Evolutionary conservation across 495 filamentous ascomycete species (phyloP).

Genomic region (Aspergillus steynii): DNA sequence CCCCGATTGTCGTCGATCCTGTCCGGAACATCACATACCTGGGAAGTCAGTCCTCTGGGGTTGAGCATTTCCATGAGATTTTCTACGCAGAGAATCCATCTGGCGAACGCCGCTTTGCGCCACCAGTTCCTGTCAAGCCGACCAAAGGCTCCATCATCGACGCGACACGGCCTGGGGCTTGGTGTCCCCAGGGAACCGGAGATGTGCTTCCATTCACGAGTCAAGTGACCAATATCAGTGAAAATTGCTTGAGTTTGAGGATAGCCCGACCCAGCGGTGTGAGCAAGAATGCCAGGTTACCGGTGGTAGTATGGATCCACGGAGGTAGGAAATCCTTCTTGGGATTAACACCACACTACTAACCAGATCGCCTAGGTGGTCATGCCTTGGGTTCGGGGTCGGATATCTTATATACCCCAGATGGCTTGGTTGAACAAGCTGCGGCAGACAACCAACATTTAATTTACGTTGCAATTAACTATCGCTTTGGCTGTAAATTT

Average conservation of each 20-base stretch:
- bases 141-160: conserved; percentile 31
- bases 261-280: conserved; percentile 31
- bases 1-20: conserved; percentile 1
- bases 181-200: conserved; percentile 41
- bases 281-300: conserved; percentile 23
- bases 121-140: conserved; percentile 34
- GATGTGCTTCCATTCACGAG: conserved; percentile 32
- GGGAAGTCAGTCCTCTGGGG: conserved; percentile 13
- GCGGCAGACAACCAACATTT: conserved; percentile 34
- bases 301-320: conserved; percentile 31
- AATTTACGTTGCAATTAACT: conserved; percentile 45
- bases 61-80: conserved; percentile 49
- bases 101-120: conserved; percentile 44
- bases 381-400: conserved; percentile 34
- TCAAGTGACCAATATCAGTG: conserved; percentile 35
- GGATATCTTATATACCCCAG: conserved; percentile 36
- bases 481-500: conserved; percentile 35
- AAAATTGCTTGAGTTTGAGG: conserved; percentile 42
- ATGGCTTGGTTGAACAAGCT: conserved; percentile 41
- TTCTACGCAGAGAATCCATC: conserved; percentile 45
- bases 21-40: conserved; percentile 14
- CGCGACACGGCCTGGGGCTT: conserved; percentile 40
- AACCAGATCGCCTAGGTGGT: conserved; percentile 23
- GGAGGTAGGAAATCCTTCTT: conserved; percentile 5
- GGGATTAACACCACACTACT: neutral